Evolutionary conservation across 805 yeast genomes (phyloP).

Genomic region (Scheffersomyces lignosus): DNA sequence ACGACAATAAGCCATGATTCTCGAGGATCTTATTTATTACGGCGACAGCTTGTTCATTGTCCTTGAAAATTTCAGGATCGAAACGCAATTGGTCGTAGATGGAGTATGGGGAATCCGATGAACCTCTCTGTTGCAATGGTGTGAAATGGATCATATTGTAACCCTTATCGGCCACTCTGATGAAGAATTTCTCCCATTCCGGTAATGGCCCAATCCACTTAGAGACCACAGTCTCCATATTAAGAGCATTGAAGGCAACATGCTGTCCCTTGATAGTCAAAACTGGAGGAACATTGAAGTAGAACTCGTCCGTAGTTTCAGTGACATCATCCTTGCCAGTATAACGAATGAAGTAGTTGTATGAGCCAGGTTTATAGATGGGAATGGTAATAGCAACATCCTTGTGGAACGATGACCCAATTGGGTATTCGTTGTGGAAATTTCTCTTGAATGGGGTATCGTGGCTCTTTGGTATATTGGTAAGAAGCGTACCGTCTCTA

Average conservation of each 20-base stretch:
- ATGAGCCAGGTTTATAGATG: slow-evolving; percentile 76
- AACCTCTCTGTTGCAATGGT: slow-evolving; percentile 88
- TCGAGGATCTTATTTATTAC: slow-evolving; percentile 52
- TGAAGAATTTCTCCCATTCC: slow-evolving; percentile 69
- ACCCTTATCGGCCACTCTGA: slow-evolving; percentile 65
- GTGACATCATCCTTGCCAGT: slow-evolving; percentile 24
- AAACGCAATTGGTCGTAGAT: slow-evolving; percentile 81
- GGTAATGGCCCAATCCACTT: slow-evolving; percentile 81
- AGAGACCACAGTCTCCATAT: slow-evolving; percentile 81
- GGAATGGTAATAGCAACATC: slow-evolving; percentile 63
- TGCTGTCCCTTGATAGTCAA: slow-evolving; percentile 55
- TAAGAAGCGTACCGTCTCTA: slow-evolving; percentile 69
- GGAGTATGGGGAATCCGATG: slow-evolving; percentile 89
- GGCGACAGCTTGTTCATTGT: slow-evolving; percentile 50
- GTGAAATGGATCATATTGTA: slow-evolving; percentile 97
- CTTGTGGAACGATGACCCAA: slow-evolving; percentile 58
- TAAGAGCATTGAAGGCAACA: slow-evolving; percentile 74
- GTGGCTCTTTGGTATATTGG: slow-evolving; percentile 61
- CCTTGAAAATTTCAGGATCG: slow-evolving; percentile 64
- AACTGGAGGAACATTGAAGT: slow-evolving; percentile 81
- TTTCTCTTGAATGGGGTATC: slow-evolving; percentile 53
- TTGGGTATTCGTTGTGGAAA: slow-evolving; percentile 50
- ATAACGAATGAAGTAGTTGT: slow-evolving; percentile 69
- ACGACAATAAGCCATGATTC: slow-evolving; percentile 63
- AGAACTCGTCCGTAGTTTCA: slow-evolving; percentile 55